Base-by-base conservation (phyloP, 2,329 filamentous ascomycete species). In the Botrytis elliptica region DNA sequence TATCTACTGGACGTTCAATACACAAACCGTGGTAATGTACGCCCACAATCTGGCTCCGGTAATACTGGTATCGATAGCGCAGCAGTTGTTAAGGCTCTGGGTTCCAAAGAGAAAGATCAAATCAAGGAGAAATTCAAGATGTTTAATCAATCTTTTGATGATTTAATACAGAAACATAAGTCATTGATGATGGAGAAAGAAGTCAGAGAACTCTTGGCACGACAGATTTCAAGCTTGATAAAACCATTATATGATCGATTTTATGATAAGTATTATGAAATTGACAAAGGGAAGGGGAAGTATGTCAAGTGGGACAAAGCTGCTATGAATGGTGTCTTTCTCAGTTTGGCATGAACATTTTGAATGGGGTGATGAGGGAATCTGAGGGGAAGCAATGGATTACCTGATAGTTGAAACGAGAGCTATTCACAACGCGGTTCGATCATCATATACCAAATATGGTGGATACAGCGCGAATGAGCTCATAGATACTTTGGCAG, bases 291-390 rank as follows among this genome's bases (percentile, higher is more conserved):
- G 74, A 97, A 95, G 84, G 95, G 95, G 78, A 99, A 99, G 83
- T 97, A 98, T 83, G 94, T 97, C 82, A 98, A 97, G 85, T 98
- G 97, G 82, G 95, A 98, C 85, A 98, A 98, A 85, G 86, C 87
- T 59, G 89, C 90, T 66, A 91, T 99, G 79, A 89, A 92, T 65
- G 88, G 89, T 36, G 86, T 91, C 16, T 91, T 82, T 71, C 64
- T 78, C 59, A 66, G 44, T 10, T n/a, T 72, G 14, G 70, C 44
- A 66, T 72, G 22, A 64, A 18, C 2, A 25, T 29, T 4, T 49
- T 6, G 44, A 18, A 52, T 52, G 29, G 18, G 20, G 16, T 5
- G 33, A 44, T 4, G 52, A 20, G 4, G 4, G 12, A 5, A 36
- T 25, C 18, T 5, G 25, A 36, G 25, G 22, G 42, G 46, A 49